These are phyloP conservation scores for Suillus cothurnatus DNA, from an alignment of 768 basidiomycete genomes.

Conservation along the genomic window DNA sequence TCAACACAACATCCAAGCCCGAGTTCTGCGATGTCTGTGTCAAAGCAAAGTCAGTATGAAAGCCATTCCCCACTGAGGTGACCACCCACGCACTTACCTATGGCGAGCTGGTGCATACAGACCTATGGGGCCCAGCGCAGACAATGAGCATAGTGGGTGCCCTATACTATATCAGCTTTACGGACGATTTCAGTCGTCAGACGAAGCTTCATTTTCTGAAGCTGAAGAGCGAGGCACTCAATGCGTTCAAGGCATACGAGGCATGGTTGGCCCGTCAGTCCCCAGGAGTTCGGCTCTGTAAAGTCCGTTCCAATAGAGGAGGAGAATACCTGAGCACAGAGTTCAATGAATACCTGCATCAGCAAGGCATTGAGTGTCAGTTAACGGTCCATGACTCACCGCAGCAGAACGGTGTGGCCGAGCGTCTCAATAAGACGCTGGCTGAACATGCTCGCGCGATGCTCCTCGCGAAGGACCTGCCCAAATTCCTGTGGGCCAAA, in stretches of 20 bases:
- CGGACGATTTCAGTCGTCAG: constrained; percentile 33
- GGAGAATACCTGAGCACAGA: constrained; percentile 29
- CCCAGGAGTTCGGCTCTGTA: neutral
- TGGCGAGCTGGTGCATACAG: too few relatives aligned
- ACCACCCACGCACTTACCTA: too few relatives aligned
- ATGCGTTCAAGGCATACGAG: constrained; percentile 28
- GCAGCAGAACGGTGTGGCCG: constrained; percentile 33
- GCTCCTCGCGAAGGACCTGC: constrained; percentile 24
- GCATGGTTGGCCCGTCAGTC: constrained; percentile 15
- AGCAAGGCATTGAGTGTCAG: constrained; percentile 31
- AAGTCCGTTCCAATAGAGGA: constrained; percentile 26
- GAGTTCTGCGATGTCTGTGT: too few relatives aligned
- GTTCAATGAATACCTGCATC: constrained; percentile 18
- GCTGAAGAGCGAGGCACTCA: constrained; percentile 23
- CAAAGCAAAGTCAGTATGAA: too few relatives aligned
- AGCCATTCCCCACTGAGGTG: too few relatives aligned
- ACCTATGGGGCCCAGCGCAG: too few relatives aligned
- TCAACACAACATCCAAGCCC: too few relatives aligned
- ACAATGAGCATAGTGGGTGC: too few relatives aligned
- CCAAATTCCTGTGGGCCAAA: constrained; percentile 20
- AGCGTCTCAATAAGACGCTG: constrained; percentile 31
- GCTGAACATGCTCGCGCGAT: constrained; percentile 25
- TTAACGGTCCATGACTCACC: constrained; percentile 37
- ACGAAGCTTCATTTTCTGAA: constrained; percentile 27
- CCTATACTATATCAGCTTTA: constrained; percentile 38